Conservation (phyloP, 176 grass and related monocot species). For the Puya raimondii region DNA sequence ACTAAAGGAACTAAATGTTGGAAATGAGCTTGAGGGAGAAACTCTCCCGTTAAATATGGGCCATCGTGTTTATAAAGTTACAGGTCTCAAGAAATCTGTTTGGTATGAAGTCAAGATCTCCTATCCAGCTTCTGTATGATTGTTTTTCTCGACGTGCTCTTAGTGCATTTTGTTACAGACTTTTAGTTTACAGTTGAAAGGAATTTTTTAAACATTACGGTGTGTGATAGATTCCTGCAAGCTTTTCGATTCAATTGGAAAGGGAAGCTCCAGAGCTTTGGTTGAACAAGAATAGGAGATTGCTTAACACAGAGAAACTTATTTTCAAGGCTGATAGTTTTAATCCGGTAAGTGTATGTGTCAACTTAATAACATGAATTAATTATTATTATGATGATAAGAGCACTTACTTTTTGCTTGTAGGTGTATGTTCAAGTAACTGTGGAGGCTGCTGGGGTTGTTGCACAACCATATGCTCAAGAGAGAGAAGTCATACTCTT, state of each 20-base stretch:
- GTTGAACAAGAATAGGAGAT: conserved; percentile 56
- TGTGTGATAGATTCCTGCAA: conserved; percentile 57
- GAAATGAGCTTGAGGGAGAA: conserved; percentile 48
- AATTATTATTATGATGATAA: neutral
- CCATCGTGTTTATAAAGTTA: conserved; percentile 44
- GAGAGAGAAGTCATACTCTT: conserved; percentile 65
- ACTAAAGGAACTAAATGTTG: conserved; percentile 38
- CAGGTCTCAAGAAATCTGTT: conserved; percentile 28
- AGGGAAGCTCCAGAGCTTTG: conserved; percentile 13
- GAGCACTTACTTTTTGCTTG: conserved; percentile 2
- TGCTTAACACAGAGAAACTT: conserved; percentile 90
- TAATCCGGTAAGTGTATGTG: conserved; percentile 23
- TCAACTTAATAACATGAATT: neutral
- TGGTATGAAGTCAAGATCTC: conserved; percentile 99
- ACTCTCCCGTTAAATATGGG: conserved; percentile 43
- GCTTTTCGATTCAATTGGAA: conserved; percentile 49
- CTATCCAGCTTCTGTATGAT: conserved; percentile 74
- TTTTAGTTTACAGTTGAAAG: neutral
- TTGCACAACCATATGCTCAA: conserved; percentile 36
- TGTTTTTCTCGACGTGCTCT: conserved; percentile 19
- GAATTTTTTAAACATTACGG: neutral
- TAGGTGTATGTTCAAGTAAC: conserved; percentile 68
- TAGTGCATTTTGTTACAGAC: neutral
- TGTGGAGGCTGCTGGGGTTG: conserved; percentile 58
- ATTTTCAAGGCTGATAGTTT: conserved; percentile 59